Evolutionary conservation across 352 stramenopile genomes (phyloP), one percentile per base, ranked within the genome.

Genomic region (Halophytophthora batemanensis): DNA sequence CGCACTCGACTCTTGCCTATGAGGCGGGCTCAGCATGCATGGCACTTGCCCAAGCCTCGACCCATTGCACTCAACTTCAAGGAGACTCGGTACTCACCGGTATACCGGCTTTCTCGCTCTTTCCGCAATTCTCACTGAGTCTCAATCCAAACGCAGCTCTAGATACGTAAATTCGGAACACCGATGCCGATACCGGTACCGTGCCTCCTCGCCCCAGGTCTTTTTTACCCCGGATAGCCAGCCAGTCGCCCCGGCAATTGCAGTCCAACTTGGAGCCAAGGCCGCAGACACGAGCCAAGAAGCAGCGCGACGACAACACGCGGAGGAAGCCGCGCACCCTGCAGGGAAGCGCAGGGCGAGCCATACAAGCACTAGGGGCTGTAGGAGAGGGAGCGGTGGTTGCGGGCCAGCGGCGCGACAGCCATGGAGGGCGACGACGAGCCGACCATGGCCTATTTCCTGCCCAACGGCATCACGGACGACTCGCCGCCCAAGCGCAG

Each of bases 401-500:
- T 31, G 25, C 25, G n/a, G n/a, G n/a, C 25, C 25, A 10, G 4
- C 8, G 4, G 25, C 4, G 4, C 25, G 25, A 37, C 34, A 28
- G 35, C 38, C 18, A 72, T 76, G 61, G 51, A 82, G 57, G 67
- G 47, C 28, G 80, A 87, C 49, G 80, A 82, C 21, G 80, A 90
- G 28, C 59, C 63, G 42, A 61, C 61, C 37, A 80, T 90, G 77
- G 51, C 77, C 52, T 94, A 94, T 52, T 94, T 94, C 58, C 65
- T 94, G 35, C 83, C 81, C n/a, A 77, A 87, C 38, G 83, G 81
- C 50, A 94, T 94, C 59, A 66, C 81, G 11, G 81, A 92, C 42
- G 83, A 94, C 59, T 91, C 80, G 35, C 79, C 79, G 14, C 83
- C 77, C 22, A 88, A 85, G 63, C 65, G 69, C 19, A 87, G 61